These are phyloP conservation scores for Aureobasidium vineae DNA, from an alignment of 2,329 filamentous ascomycete genomes.

Conservation along the genomic window DNA sequence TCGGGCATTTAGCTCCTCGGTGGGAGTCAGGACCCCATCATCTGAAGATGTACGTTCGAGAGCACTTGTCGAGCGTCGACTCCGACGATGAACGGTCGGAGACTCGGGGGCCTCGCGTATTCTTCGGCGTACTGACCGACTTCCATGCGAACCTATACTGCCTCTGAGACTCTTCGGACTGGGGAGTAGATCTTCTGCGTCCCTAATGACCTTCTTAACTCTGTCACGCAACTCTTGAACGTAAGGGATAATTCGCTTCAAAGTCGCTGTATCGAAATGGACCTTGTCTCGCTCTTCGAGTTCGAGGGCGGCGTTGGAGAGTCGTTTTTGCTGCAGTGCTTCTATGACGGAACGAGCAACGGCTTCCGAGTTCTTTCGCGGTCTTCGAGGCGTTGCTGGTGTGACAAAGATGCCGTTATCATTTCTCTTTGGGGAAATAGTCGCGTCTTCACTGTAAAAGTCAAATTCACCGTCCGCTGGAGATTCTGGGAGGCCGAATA, in stretches of 20 bases:
- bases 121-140: conserved; percentile 40
- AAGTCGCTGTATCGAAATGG: conserved; percentile 64
- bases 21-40: conserved; percentile 28
- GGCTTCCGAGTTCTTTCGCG: conserved; percentile 56
- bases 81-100: conserved; percentile 26
- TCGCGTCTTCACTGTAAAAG: conserved; percentile 1
- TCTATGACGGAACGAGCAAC: conserved; percentile 63
- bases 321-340: conserved; percentile 50
- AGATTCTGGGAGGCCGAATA: conserved; percentile 8
- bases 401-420: conserved; percentile 14
- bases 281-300: conserved; percentile 52
- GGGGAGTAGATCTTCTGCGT: conserved; percentile 49
- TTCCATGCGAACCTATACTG: conserved; percentile 31
- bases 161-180: conserved; percentile 40
- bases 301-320: conserved; percentile 33
- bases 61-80: conserved; percentile 24
- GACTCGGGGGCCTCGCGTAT: conserved; percentile 35
- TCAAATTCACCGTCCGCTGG: neutral
- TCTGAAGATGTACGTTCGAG: conserved; percentile 26
- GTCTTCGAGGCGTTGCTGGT: conserved; percentile 36
- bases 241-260: conserved; percentile 60
- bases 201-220: conserved; percentile 49
- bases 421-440: neutral
- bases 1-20: conserved; percentile 31
- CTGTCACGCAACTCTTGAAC: conserved; percentile 49